Conservation (phyloP, 371 early-diverging fungal genomes). For the Actinomortierella wolfii region DNA sequence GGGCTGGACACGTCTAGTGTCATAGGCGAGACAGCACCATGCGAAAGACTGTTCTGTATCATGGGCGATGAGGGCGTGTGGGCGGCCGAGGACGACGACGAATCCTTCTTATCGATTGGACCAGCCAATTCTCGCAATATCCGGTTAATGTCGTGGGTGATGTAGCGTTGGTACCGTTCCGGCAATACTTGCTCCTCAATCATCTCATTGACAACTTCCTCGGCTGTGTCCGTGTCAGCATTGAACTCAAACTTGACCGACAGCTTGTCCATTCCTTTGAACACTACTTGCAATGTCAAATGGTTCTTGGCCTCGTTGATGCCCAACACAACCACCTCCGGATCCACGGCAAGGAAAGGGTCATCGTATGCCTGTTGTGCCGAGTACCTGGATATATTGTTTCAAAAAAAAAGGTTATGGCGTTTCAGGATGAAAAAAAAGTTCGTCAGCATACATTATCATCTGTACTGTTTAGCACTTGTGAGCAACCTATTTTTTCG, state of each 20-base stretch:
- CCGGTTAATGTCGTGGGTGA: constrained; percentile 86
- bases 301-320: constrained; percentile 67
- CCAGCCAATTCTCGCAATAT: constrained; percentile 75
- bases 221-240: constrained; percentile 86
- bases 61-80: constrained; percentile 31
- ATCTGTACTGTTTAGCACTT: no score
- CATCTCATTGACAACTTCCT: constrained; percentile 92
- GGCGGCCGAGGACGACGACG: constrained; percentile 2
- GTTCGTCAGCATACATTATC: no score
- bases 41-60: constrained; percentile 9
- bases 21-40: constrained; percentile 16
- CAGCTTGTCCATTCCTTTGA: constrained; percentile 78
- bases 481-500: no score
- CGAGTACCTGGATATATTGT: constrained; percentile 54
- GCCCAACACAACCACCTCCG: constrained; percentile 71
- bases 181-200: constrained; percentile 82
- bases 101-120: constrained; percentile 54
- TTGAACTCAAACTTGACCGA: constrained; percentile 92
- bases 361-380: constrained; percentile 82
- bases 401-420: neutral
- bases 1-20: constrained; percentile 24
- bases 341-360: constrained; percentile 82
- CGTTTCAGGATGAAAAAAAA: neutral
- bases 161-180: constrained; percentile 72
- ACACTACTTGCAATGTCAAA: constrained; percentile 78